phyloP scores from a whole-genome alignment of 1,284 basidiomycete species.

The Albatrellus sp. region DNA sequence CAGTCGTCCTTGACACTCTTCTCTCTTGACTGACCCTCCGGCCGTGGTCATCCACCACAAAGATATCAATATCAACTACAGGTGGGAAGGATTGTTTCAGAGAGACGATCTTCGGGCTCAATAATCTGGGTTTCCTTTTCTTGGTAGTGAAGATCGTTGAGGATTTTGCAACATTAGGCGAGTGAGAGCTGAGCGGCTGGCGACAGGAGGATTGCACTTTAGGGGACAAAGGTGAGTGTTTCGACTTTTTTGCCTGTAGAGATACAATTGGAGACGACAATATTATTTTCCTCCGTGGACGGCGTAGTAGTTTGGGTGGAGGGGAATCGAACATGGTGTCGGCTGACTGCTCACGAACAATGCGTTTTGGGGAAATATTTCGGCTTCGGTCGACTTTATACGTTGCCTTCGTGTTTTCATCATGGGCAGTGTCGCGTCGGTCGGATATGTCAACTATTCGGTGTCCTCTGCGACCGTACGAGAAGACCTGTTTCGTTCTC shows the following conservation, averaged over 20 bases:
- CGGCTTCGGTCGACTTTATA: background rate
- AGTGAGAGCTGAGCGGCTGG: slow-evolving; percentile 27
- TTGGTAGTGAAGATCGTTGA: slow-evolving; percentile 19
- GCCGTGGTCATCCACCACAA: slow-evolving; percentile 47
- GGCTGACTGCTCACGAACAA: background rate
- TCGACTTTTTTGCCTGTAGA: background rate
- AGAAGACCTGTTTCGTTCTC: slow-evolving; percentile 55
- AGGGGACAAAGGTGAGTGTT: background rate
- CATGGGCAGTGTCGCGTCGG: slow-evolving; percentile 14
- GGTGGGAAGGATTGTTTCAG: slow-evolving; percentile 24
- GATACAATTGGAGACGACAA: slow-evolving; percentile 7
- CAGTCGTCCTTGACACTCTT: slow-evolving; percentile 18
- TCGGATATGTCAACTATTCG: slow-evolving; percentile 46
- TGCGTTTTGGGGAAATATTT: too few species aligned
- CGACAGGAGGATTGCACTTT: slow-evolving; percentile 13
- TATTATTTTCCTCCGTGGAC: slow-evolving; percentile 2
- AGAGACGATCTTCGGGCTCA: slow-evolving; percentile 18
- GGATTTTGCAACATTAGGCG: slow-evolving; percentile 29
- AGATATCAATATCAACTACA: slow-evolving; percentile 52
- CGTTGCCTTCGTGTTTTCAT: slow-evolving; percentile 1
- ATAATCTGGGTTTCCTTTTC: slow-evolving; percentile 17
- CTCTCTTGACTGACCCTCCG: slow-evolving; percentile 41
- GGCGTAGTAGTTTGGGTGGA: slow-evolving; percentile 1
- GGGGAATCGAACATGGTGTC: slow-evolving; percentile 6
- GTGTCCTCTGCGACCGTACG: slow-evolving; percentile 55